These are phyloP conservation scores for Vitis rupestris DNA, from an alignment of 164 flowering plant genomes.

Conservation along the genomic window DNA sequence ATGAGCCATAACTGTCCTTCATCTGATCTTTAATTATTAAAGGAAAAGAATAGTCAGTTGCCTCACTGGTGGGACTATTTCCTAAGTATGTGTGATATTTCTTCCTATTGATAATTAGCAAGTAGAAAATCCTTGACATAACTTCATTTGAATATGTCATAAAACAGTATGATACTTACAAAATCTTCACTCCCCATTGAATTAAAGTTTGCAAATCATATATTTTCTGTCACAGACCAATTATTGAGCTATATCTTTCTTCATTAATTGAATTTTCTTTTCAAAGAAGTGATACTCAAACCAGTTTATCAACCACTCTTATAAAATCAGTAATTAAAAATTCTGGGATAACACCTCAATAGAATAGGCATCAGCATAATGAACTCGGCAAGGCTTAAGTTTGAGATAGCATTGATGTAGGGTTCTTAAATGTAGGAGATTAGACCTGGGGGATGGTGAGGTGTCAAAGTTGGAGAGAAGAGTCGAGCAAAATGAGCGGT, in stretches of 20 bases:
- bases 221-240: not conserved
- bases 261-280: not conserved
- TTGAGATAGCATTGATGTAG: no score
- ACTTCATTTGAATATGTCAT: not conserved
- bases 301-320: no score
- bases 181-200: not conserved
- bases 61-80: not conserved
- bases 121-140: not conserved
- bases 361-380: no score
- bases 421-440: no score
- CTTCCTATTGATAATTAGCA: not conserved
- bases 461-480: no score
- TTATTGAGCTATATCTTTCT: not conserved
- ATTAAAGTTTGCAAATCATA: not conserved
- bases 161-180: not conserved
- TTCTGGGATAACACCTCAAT: no score
- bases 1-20: not conserved
- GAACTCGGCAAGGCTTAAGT: no score
- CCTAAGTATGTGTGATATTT: not conserved
- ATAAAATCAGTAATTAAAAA: no score
- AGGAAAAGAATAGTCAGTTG: not conserved
- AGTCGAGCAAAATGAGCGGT: no score
- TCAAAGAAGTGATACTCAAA: no score
- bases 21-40: not conserved
- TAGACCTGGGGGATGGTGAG: no score